A percentile compares a stretch with the other conserved stretches of the same genome.
Conservation (phyloP, 148 eudicot species). For the Gaultheria prostrata region DNA sequence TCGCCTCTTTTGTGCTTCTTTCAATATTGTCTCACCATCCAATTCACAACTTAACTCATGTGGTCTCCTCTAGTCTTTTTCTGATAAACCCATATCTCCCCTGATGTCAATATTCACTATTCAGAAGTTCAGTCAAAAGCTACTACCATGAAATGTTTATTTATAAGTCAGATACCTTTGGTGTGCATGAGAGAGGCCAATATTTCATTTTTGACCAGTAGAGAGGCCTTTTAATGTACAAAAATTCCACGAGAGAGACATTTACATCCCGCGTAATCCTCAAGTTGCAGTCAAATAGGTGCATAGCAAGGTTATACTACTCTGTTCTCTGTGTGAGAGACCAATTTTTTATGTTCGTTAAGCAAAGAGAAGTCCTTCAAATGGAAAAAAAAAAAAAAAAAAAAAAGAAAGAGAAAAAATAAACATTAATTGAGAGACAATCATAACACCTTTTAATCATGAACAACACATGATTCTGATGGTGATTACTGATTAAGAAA, state of each 20-base stretch:
- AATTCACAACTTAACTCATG: constrained; percentile 62
- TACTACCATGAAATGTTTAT: background rate
- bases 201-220: background rate
- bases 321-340: background rate
- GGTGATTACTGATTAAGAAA: too few relatives aligned
- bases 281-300: too few relatives aligned
- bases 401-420: too few relatives aligned
- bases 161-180: background rate
- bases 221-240: background rate
- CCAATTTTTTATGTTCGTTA: background rate
- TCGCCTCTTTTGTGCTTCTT: constrained; percentile 21
- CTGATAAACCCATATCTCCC: constrained; percentile 96
- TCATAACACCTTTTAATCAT: background rate
- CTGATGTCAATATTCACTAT: constrained; percentile 46
- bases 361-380: background rate
- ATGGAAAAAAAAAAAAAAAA: background rate
- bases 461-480: too few relatives aligned
- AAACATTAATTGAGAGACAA: background rate
- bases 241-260: background rate
- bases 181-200: background rate
- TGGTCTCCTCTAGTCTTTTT: constrained; percentile 73
- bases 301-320: background rate
- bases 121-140: background rate
- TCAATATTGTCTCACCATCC: constrained; percentile 32
- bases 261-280: too few relatives aligned